A percentile compares a stretch with the other conserved stretches of the same genome.
phyloP scores from a whole-genome alignment of 2,329 filamentous ascomycete genomes.

The Pezicula rhizophila region DNA sequence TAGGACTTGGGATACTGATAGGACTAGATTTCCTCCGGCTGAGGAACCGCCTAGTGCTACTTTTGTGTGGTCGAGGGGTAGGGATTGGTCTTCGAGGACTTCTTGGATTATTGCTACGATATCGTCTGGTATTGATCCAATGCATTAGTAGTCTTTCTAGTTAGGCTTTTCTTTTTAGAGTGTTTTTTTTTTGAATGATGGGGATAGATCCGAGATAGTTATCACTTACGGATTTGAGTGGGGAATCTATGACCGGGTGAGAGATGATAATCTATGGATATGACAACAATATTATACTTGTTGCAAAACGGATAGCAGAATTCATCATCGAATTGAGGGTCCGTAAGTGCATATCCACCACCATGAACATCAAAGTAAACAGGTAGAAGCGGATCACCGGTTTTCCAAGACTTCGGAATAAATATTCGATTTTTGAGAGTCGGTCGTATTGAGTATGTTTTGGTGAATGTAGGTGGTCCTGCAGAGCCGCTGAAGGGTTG shows the following conservation, averaged over 20 bases:
- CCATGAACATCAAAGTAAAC: slow-evolving; percentile 46
- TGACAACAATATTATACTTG: slow-evolving; percentile 34
- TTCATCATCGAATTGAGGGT: slow-evolving; percentile 37
- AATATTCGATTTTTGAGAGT: slow-evolving; percentile 31
- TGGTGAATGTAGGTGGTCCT: background rate
- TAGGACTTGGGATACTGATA: slow-evolving; percentile 36
- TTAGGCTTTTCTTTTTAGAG: too few relatives aligned
- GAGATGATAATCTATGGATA: slow-evolving; percentile 44
- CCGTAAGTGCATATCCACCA: slow-evolving; percentile 42
- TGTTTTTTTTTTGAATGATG: too few relatives aligned
- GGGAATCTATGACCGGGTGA: slow-evolving; percentile 41
- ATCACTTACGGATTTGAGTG: slow-evolving; percentile 19
- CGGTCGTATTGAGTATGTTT: slow-evolving; percentile 15
- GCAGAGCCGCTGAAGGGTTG: background rate
- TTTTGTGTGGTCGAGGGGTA: slow-evolving; percentile 38
- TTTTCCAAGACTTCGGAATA: slow-evolving; percentile 28
- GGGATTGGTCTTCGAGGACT: slow-evolving; percentile 34
- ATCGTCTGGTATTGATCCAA: slow-evolving; percentile 27
- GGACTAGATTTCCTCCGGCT: slow-evolving; percentile 43
- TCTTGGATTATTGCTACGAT: slow-evolving; percentile 36
- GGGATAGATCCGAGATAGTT: too few relatives aligned
- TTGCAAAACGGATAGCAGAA: slow-evolving; percentile 40
- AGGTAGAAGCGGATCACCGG: slow-evolving; percentile 27
- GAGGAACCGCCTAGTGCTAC: slow-evolving; percentile 44
- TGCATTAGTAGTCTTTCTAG: too few relatives aligned